A percentile compares a stretch with the other conserved stretches of the same genome.
These are phyloP conservation scores for Petasospora rhodanensis DNA, from an alignment of 1,139 yeast genomes.

Conservation along the genomic window DNA sequence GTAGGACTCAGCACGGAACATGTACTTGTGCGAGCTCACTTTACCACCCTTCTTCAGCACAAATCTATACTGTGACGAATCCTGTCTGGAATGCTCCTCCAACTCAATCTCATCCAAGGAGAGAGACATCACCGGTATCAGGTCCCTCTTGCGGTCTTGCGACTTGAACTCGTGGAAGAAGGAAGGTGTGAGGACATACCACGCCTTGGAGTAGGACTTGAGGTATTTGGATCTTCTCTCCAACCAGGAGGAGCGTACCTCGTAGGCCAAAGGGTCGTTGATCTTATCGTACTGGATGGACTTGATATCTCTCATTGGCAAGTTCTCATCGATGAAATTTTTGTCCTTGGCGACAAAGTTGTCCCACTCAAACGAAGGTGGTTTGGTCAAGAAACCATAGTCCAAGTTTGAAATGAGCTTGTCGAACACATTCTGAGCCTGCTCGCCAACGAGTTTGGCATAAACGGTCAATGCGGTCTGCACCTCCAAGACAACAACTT, in stretches of 20 bases:
- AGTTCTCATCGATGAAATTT: slow-evolving; percentile 70
- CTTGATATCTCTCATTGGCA: slow-evolving; percentile 62
- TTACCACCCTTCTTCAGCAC: slow-evolving; percentile 70
- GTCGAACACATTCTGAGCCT: slow-evolving; percentile 64
- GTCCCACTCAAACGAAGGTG: slow-evolving; percentile 86
- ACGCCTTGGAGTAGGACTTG: slow-evolving; percentile 84
- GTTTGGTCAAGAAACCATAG: slow-evolving; percentile 71
- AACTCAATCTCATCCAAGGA: slow-evolving; percentile 77
- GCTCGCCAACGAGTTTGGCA: slow-evolving; percentile 63
- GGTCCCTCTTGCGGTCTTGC: slow-evolving; percentile 75
- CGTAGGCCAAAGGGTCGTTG: slow-evolving; percentile 63
- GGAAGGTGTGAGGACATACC: slow-evolving; percentile 86
- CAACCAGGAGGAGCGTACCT: slow-evolving; percentile 73
- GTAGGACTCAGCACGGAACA: slow-evolving; percentile 79
- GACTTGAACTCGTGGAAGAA: slow-evolving; percentile 89
- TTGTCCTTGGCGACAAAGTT: slow-evolving; percentile 69
- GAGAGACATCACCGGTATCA: slow-evolving; percentile 83
- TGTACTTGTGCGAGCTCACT: slow-evolving; percentile 84
- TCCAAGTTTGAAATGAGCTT: slow-evolving; percentile 63
- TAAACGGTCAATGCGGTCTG: slow-evolving; percentile 76
- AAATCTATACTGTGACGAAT: slow-evolving; percentile 67
- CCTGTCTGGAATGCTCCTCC: slow-evolving; percentile 75
- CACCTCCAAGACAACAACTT: slow-evolving; percentile 79
- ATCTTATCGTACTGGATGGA: slow-evolving; percentile 66
- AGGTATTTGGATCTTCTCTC: slow-evolving; percentile 89